Conservation (phyloP, 163 green algal species). For the Botryococcus braunii region DNA sequence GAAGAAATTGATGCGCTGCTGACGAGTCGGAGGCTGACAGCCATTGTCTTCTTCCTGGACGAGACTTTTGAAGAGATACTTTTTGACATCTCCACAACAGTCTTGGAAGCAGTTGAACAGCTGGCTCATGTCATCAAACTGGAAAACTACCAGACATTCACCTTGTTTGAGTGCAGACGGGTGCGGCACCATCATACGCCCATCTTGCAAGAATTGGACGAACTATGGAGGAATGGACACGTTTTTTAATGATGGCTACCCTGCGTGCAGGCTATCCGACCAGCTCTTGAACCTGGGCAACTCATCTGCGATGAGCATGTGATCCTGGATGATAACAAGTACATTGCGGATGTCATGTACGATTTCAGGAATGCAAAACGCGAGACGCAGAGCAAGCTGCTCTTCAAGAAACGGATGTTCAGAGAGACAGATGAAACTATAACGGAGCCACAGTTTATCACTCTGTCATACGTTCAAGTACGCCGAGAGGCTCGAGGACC, state of each 20-base stretch:
- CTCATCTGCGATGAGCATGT: constrained; percentile 62
- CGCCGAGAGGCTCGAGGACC: too few relatives aligned
- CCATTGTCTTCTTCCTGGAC: constrained; percentile 92
- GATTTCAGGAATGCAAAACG: constrained; percentile 66
- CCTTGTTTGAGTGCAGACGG: constrained; percentile 77
- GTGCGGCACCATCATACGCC: constrained; percentile 7
- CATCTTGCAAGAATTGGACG: not conserved
- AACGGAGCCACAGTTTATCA: constrained; percentile 88
- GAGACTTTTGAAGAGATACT: constrained; percentile 92
- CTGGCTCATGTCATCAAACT: constrained; percentile 86
- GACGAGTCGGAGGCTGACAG: constrained; percentile 46
- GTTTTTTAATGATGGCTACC: too few relatives aligned
- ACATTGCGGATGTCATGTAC: constrained; percentile 72
- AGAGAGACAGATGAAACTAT: constrained; percentile 92
- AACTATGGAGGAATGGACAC: too few relatives aligned
- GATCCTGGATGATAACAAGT: constrained; percentile 86
- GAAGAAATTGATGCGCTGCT: constrained; percentile 88
- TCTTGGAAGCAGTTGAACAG: constrained; percentile 83
- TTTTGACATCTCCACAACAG: constrained; percentile 55
- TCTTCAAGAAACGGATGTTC: constrained; percentile 95
- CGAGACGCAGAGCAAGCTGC: constrained; percentile 46
- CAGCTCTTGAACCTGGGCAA: constrained; percentile 9
- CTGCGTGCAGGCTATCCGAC: not conserved
- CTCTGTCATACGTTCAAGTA: constrained; percentile 79
- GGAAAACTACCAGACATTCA: constrained; percentile 90